Base-by-base conservation (phyloP, 2,329 filamentous ascomycete genomes). In the Onygenales sp. region DNA sequence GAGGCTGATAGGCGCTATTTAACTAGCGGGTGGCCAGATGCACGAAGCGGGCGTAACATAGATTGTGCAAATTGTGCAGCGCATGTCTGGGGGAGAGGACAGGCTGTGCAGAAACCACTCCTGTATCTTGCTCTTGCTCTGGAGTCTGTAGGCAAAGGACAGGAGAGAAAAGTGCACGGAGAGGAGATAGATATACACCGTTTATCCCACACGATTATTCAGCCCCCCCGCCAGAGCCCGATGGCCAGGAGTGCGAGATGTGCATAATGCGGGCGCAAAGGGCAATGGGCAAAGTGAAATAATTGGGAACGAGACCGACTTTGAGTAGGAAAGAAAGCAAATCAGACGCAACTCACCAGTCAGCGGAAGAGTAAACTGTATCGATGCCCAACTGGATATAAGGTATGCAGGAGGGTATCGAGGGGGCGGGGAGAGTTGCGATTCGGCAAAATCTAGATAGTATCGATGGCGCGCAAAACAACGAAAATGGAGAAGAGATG, bases 361-460 rank as follows among this genome's bases (percentile, higher is more conserved):
- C 42, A 45, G 7, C 42, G 8, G 49, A 52, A 37, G n/a, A 31
- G 37, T 14, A 7, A 45, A 43, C 42, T 45, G 39, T 46, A 21
- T 52, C 36, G 42, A 39, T 43, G 42, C 50, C 50, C 42, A 36
- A 52, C 42, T 13, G 49, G n/a, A 21, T 40, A 37, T 21, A 43
- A n/a, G 31, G 21, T 31, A 39, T 39, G 36, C 10, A 21, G 27
- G 46, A 11, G 14, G 8, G 10, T 3, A 9, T 10, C 5, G 13
- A 14, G 14, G 14, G n/a, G 21, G 33, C 17, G 37, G 11, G 14
- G 46, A 39, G 11, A 40, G 40, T 5, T 49, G 33, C 46, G 21
- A 11, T 13, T 14, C 34, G 46, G 36, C 36, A 14, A 42, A 8
- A 31, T 7, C 34, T 49, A 21, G 21, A 27, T 27, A 17, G 17